A percentile compares a stretch with the other conserved stretches of the same genome.
Evolutionary conservation across 202 grass and related monocot genomes (phyloP).

Genomic region (Schoenoplectus tabernaemontani): DNA sequence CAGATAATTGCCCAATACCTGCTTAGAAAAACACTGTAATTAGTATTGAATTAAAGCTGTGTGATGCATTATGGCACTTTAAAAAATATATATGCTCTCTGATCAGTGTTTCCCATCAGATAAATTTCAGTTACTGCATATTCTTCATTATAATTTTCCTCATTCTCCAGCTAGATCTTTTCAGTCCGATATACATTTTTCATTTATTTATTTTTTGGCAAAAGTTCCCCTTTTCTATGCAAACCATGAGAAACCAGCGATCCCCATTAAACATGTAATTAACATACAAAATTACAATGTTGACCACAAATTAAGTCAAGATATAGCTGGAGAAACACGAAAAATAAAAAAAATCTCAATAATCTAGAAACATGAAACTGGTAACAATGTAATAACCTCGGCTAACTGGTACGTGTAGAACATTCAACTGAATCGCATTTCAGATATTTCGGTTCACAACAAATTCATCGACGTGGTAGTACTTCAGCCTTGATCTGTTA

Average conservation of each 20-base stretch:
- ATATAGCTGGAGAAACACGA: not conserved
- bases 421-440: not conserved
- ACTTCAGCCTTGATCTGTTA: not conserved
- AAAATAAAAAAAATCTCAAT: not conserved
- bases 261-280: not conserved
- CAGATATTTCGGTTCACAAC: not conserved
- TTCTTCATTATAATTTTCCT: not conserved
- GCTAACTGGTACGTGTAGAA: no score
- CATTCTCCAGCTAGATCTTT: not conserved
- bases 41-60: no score
- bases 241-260: not conserved
- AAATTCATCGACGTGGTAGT: not conserved
- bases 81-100: not conserved
- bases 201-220: not conserved
- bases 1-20: no score
- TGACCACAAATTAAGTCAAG: not conserved
- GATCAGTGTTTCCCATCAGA: no score
- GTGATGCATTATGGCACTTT: no score
- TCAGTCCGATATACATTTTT: not conserved
- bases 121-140: not conserved
- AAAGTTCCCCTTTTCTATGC: not conserved
- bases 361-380: not conserved
- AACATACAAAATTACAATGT: not conserved
- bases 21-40: no score
- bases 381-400: not conserved